Conservation (phyloP, 768 basidiomycete species). For the Kwoniella mangroviensis region DNA sequence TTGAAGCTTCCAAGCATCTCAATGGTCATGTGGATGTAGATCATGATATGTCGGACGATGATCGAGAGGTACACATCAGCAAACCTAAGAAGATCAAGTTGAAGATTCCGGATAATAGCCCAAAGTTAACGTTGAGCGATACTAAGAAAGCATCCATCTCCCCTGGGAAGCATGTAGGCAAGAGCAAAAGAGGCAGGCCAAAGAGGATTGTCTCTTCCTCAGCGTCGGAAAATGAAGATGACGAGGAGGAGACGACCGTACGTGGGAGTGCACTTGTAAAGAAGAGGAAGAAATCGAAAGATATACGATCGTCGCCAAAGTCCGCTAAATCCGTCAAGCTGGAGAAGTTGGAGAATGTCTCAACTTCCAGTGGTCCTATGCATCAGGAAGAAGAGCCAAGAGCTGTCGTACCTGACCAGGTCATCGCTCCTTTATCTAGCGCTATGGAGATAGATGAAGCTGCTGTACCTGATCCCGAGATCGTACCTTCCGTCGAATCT, state of each 20-base stretch:
- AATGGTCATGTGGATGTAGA: constrained; percentile 3
- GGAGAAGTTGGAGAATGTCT: constrained; percentile 19
- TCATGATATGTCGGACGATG: constrained; percentile 15
- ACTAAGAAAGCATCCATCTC: not conserved
- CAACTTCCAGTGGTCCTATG: not conserved
- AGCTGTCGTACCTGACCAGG: constrained; percentile 30
- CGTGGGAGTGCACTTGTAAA: not conserved
- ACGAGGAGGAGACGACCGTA: constrained; percentile 26
- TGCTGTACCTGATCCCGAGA: constrained; percentile 4
- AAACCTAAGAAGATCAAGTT: constrained; percentile 24
- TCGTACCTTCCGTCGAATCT: constrained; percentile 5
- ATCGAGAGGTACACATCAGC: constrained; percentile 15
- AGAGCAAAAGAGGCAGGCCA: constrained; percentile 6
- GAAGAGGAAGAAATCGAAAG: not conserved
- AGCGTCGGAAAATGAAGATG: constrained; percentile 30
- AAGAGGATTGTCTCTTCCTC: constrained; percentile 42
- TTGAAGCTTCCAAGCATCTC: constrained; percentile 12
- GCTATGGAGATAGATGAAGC: constrained; percentile 19
- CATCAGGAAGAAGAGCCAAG: constrained; percentile 5
- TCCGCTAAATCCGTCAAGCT: constrained; percentile 23
- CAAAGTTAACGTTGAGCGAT: constrained; percentile 2
- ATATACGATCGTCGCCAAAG: constrained; percentile 14
- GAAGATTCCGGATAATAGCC: constrained; percentile 14
- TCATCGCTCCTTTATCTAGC: constrained; percentile 19
- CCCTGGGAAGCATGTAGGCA: not conserved